These are phyloP conservation scores for Evansstolkia leycettana DNA, from an alignment of 495 filamentous ascomycete species.

Conservation along the genomic window DNA sequence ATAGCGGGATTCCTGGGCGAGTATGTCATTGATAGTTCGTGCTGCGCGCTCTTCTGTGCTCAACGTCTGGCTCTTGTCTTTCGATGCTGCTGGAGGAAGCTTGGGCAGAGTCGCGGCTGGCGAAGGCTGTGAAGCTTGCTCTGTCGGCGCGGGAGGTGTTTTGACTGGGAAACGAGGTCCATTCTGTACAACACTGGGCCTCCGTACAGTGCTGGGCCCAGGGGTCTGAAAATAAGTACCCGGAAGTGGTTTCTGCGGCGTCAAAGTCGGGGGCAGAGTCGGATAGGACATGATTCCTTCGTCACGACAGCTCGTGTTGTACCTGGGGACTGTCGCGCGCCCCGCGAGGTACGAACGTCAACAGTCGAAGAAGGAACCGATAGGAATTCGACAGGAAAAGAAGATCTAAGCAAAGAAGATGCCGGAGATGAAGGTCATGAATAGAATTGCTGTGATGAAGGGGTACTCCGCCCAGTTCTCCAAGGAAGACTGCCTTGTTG, in stretches of 20 bases:
- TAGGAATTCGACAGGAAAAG: background rate
- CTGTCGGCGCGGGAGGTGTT: constrained; percentile 11
- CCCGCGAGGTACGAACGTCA: constrained; percentile 13
- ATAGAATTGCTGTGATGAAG: no score
- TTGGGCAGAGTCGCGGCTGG: constrained; percentile 22
- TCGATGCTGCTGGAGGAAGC: constrained; percentile 22
- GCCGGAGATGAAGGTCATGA: constrained; percentile 3
- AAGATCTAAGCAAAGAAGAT: constrained; percentile 5
- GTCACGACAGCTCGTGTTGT: constrained; percentile 10
- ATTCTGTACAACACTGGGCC: constrained; percentile 21
- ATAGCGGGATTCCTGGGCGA: constrained; percentile 64
- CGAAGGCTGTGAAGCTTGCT: constrained; percentile 9
- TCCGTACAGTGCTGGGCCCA: constrained; percentile 29
- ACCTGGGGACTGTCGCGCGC: constrained; percentile 18
- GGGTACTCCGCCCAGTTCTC: no score
- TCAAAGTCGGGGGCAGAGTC: constrained; percentile 35
- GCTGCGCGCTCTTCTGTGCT: constrained; percentile 69
- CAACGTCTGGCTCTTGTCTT: constrained; percentile 29
- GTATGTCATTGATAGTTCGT: constrained; percentile 66
- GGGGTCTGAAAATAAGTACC: constrained; percentile 67
- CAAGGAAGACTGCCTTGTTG: no score
- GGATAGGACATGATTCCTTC: constrained; percentile 46
- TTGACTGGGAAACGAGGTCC: constrained; percentile 14
- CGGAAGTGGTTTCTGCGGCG: constrained; percentile 54
- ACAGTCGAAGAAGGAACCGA: constrained; percentile 3